Evolutionary conservation across 2,329 filamentous ascomycete species (phyloP).

Genomic region (Myriosclerotinia scirpicola): DNA sequence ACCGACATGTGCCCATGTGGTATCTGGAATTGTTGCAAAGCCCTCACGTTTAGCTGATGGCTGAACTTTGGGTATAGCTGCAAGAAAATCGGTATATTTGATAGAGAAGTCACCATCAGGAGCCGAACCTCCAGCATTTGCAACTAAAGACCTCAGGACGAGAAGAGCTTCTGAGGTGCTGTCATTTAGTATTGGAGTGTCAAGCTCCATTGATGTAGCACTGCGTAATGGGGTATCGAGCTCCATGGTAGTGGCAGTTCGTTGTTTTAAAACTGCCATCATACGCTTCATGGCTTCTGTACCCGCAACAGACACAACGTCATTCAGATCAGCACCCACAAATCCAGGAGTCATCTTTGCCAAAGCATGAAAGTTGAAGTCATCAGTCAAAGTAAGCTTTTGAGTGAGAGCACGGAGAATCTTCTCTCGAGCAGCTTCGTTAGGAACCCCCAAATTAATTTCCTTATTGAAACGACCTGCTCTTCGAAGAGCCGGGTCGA

Average conservation of each 20-base stretch:
- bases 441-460: constrained; percentile 85
- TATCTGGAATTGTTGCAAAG: constrained; percentile 90
- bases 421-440: constrained; percentile 70
- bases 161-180: constrained; percentile 41
- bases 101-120: constrained; percentile 58
- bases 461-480: constrained; percentile 79
- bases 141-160: constrained; percentile 53
- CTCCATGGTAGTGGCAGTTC: constrained; percentile 39
- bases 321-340: constrained; percentile 84
- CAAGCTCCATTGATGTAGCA: constrained; percentile 40
- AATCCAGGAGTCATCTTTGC: constrained; percentile 89
- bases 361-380: constrained; percentile 71
- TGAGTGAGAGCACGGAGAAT: constrained; percentile 75
- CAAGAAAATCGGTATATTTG: constrained; percentile 68
- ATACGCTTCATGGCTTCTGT: constrained; percentile 43
- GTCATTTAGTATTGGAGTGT: constrained; percentile 25
- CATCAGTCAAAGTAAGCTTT: constrained; percentile 61
- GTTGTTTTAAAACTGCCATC: constrained; percentile 40
- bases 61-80: constrained; percentile 72
- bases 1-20: constrained; percentile 90
- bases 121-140: constrained; percentile 51
- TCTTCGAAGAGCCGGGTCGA: constrained; percentile 75
- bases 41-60: constrained; percentile 87
- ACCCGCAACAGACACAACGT: constrained; percentile 49
- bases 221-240: constrained; percentile 33